These are phyloP conservation scores for Paraphaeosphaeria sporulosa DNA, from an alignment of 2,329 filamentous ascomycete species.

Conservation along the genomic window DNA sequence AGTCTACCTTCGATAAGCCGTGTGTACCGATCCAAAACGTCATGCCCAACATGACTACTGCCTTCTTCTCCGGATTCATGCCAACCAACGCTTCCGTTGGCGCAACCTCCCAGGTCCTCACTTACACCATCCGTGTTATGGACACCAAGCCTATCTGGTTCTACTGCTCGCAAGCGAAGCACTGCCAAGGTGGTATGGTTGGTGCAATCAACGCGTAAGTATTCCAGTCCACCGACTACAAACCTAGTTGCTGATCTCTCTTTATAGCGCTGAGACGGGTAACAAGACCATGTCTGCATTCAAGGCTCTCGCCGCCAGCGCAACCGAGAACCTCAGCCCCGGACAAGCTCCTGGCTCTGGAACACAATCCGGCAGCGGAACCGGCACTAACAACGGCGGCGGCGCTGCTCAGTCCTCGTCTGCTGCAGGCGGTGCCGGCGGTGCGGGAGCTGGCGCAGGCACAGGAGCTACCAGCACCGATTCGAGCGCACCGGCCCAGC, in stretches of 20 bases:
- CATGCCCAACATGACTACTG: conserved; percentile 56
- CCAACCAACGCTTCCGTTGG: conserved; percentile 56
- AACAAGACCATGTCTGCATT: conserved; percentile 47
- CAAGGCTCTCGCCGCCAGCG: conserved; percentile 47
- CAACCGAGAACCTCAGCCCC: conserved; percentile 53
- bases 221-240: conserved; percentile 14
- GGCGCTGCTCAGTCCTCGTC: conserved; percentile 17
- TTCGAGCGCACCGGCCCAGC: conserved; percentile 29
- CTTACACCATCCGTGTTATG: conserved; percentile 75
- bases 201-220: conserved; percentile 79
- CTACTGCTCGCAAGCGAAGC: conserved; percentile 76
- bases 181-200: conserved; percentile 78
- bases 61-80: conserved; percentile 71
- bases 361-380: conserved; percentile 19
- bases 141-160: conserved; percentile 77
- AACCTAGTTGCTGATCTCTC: conserved; percentile 26
- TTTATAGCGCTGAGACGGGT: conserved; percentile 37
- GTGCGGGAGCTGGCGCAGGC: conserved; percentile 14
- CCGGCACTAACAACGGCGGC: conserved; percentile 18
- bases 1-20: conserved; percentile 76
- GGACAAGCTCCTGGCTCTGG: conserved; percentile 39
- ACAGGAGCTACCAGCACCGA: conserved; percentile 12
- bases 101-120: conserved; percentile 58
- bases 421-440: conserved; percentile 14
- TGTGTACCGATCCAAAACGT: conserved; percentile 67